Evolutionary conservation across 208 protist genomes (phyloP), one percentile per base, ranked within the genome.

Genomic region (Angomonas deanei): DNA sequence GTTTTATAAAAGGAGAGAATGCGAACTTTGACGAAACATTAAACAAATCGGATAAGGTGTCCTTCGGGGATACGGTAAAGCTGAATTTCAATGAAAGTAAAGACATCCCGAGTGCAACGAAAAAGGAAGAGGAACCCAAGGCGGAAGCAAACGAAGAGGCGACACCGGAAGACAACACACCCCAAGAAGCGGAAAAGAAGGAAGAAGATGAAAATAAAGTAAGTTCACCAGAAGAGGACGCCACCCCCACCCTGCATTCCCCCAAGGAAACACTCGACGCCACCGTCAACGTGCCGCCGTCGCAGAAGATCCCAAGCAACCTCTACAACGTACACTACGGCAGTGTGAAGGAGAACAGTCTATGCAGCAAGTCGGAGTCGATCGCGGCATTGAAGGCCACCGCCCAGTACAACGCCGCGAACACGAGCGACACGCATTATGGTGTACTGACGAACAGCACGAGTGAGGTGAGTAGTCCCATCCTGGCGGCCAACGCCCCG

Each of bases 31-130:
- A 50, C 19, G 42, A 50, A 10, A 50, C 42, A n/a, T 23, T 50
- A 5, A 50, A 50, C 19, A 50, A 50, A 50, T 50, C 42, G 8
- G 42, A 50, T n/a, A 50, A 50, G 42, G 42, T 50, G 42, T 50
- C 42, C 23, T 50, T 50, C 15, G 17, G 3, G 42, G 42, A 50
- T 5, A 50, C 17, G 13, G 19, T 50, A 5, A 50, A 50, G 15
- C 42, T 50, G 8, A 50, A 50, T 50, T 50, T 50, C 23, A 50
- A 50, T 19, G 47, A 24, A 53, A 53, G 21, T 27, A 53, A 53
- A 27, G 47, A 15, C 47, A 24, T 17, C n/a, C n/a, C 5, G 5
- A 24, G 5, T 26, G n/a, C 47, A 27, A 15, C 5, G 47, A 17
- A 15, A 15, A 24, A 53, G 47, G 47, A 5, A 24, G 47, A 8